phyloP scores from a whole-genome alignment of 208 protist genomes.

The Willaertia magna region DNA sequence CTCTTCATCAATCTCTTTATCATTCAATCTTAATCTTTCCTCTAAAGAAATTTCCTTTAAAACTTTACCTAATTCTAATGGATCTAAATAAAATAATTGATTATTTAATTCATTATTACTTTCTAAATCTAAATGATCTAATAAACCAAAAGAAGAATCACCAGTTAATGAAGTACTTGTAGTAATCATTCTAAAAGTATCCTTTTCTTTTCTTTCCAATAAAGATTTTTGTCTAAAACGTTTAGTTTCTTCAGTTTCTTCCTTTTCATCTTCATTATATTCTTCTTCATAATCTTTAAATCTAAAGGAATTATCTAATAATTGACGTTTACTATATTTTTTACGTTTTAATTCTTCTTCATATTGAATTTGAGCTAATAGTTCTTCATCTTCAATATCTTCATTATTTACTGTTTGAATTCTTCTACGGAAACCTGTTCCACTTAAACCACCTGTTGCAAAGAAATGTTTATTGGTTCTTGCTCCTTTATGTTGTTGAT shows the following conservation, averaged over 20 bases:
- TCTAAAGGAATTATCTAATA: not conserved
- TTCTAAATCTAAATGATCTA: not conserved
- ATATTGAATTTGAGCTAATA: not conserved
- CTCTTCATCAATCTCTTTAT: not conserved
- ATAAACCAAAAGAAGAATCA: not conserved
- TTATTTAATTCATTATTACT: not conserved
- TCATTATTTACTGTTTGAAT: not conserved
- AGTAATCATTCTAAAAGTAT: not conserved
- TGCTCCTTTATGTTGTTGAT: not conserved
- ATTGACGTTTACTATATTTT: not conserved
- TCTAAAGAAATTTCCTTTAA: not conserved
- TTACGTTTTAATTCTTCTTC: not conserved
- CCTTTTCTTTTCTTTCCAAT: not conserved
- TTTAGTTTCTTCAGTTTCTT: not conserved
- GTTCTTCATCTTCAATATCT: not conserved
- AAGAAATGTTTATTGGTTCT: not conserved
- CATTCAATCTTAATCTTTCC: not conserved
- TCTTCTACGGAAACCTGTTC: not conserved
- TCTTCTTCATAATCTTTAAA: not conserved
- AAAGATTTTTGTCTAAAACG: not conserved
- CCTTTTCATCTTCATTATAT: not conserved
- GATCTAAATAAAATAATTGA: not conserved
- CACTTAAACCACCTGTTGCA: not conserved
- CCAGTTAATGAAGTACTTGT: not conserved
- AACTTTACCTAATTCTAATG: not conserved